phyloP scores from a whole-genome alignment of 495 filamentous ascomycete genomes.

The Cercophora sp. region DNA sequence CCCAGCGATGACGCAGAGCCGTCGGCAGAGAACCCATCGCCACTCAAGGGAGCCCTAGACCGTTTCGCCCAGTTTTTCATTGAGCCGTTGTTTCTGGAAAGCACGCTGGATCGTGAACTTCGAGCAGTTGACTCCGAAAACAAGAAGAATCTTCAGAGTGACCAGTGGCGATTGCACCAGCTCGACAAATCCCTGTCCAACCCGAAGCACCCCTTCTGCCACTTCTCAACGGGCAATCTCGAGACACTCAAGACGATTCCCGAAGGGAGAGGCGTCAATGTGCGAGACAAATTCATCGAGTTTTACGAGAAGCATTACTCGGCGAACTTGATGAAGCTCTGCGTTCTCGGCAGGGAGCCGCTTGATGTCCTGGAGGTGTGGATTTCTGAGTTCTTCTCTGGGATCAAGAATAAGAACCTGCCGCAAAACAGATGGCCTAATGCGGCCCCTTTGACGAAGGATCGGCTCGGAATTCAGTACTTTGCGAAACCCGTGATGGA shows the following conservation, averaged over 20 bases:
- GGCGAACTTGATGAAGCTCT: slow-evolving; percentile 93
- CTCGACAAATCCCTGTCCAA: slow-evolving; percentile 89
- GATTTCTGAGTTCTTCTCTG: slow-evolving; percentile 82
- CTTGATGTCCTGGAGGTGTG: slow-evolving; percentile 84
- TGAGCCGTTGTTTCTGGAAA: slow-evolving; percentile 81
- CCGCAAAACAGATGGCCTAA: slow-evolving; percentile 77
- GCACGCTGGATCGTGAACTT: slow-evolving; percentile 87
- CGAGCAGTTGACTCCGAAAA: slow-evolving; percentile 96
- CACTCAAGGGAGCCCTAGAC: slow-evolving; percentile 85
- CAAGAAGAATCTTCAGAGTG: slow-evolving; percentile 98
- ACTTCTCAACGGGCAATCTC: slow-evolving; percentile 93
- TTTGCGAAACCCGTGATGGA: slow-evolving; percentile 99
- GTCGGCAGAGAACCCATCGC: slow-evolving; percentile 56
- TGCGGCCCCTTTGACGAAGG: slow-evolving; percentile 61
- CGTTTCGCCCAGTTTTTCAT: slow-evolving; percentile 98
- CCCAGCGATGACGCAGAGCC: slow-evolving; percentile 51
- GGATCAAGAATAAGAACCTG: slow-evolving; percentile 79
- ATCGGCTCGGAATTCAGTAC: slow-evolving; percentile 70
- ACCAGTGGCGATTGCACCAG: slow-evolving; percentile 89
- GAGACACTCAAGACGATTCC: slow-evolving; percentile 85
- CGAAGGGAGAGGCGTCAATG: slow-evolving; percentile 74
- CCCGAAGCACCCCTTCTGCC: slow-evolving; percentile 84
- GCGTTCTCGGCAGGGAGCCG: slow-evolving; percentile 82
- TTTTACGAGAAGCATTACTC: slow-evolving; percentile 92
- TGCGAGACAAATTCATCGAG: slow-evolving; percentile 90